Conservation (phyloP, 306 rosid species). For the Sicyos edulis region DNA sequence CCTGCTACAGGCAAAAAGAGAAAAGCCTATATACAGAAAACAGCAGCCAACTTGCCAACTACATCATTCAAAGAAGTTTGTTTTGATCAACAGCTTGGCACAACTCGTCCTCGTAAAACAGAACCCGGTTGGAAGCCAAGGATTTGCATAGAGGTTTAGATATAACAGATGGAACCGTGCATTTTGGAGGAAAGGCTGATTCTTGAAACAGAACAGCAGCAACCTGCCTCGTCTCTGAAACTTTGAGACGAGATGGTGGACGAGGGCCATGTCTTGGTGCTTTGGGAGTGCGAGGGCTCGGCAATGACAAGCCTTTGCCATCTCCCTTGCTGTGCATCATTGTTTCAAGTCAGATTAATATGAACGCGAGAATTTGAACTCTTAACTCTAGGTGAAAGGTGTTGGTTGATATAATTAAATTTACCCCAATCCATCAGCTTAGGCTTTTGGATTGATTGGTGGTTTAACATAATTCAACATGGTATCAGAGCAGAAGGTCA, state of each 20-base stretch:
- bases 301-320: constrained; percentile 46
- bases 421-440: too few relatives aligned
- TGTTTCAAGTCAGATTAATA: too few relatives aligned
- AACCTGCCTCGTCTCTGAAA: constrained; percentile 81
- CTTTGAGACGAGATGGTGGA: constrained; percentile 83
- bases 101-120: constrained; percentile 89
- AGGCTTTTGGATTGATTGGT: too few relatives aligned
- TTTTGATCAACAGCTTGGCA: constrained; percentile 98
- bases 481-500: too few relatives aligned
- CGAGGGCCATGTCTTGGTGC: constrained; percentile 92
- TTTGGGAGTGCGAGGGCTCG: constrained; percentile 78
- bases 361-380: too few relatives aligned
- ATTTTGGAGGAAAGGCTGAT: constrained; percentile 56
- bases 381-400: too few relatives aligned
- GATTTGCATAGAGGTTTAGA: constrained; percentile 77
- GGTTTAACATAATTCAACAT: too few relatives aligned
- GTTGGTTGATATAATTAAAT: too few relatives aligned
- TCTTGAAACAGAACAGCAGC: constrained; percentile 93
- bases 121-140: constrained; percentile 79
- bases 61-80: constrained; percentile 53
- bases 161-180: constrained; percentile 64
- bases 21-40: constrained; percentile 44
- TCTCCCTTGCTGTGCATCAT: constrained; percentile 58
- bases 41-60: constrained; percentile 23
- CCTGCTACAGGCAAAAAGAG: constrained; percentile 21